phyloP scores from a whole-genome alignment of 2,329 filamentous ascomycete genomes.

The Calonectria multiphialidica region DNA sequence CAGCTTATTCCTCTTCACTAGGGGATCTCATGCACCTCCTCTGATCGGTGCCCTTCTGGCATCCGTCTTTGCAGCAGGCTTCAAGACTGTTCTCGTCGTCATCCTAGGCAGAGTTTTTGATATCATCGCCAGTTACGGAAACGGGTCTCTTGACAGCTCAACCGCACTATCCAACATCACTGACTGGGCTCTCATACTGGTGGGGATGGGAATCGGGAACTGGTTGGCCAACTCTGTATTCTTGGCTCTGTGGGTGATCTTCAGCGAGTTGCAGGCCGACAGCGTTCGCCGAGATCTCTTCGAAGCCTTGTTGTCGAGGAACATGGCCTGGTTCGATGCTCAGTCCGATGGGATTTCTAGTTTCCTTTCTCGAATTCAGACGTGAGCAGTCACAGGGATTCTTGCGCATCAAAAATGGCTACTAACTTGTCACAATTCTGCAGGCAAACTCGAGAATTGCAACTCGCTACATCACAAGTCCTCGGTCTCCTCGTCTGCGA shows the following conservation, averaged over 20 bases:
- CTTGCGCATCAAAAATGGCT: neutral
- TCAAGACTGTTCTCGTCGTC: slow-evolving; percentile 75
- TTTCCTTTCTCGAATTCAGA: slow-evolving; percentile 78
- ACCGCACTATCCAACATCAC: slow-evolving; percentile 69
- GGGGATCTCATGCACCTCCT: slow-evolving; percentile 66
- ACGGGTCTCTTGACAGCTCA: slow-evolving; percentile 60
- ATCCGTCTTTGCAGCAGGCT: slow-evolving; percentile 70
- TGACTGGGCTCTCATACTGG: slow-evolving; percentile 71
- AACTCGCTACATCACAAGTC: slow-evolving; percentile 83
- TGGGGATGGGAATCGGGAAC: slow-evolving; percentile 71
- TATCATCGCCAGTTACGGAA: slow-evolving; percentile 74
- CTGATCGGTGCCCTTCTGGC: slow-evolving; percentile 67
- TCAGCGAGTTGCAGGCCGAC: slow-evolving; percentile 84
- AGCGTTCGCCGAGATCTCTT: slow-evolving; percentile 76
- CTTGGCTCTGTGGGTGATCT: slow-evolving; percentile 78
- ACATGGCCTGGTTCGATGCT: slow-evolving; percentile 86
- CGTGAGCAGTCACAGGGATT: slow-evolving; percentile 62
- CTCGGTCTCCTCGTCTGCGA: slow-evolving; percentile 78
- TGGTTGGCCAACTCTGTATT: slow-evolving; percentile 78
- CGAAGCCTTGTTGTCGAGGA: slow-evolving; percentile 74
- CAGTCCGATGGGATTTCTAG: slow-evolving; percentile 78
- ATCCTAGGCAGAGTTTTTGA: slow-evolving; percentile 83
- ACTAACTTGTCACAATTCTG: fast-evolving
- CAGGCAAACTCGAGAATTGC: slow-evolving; percentile 86
- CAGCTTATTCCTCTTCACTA: slow-evolving; percentile 80